Evolutionary conservation across 441 rosid genomes (phyloP).

Genomic region (Flueggea neowawraea): DNA sequence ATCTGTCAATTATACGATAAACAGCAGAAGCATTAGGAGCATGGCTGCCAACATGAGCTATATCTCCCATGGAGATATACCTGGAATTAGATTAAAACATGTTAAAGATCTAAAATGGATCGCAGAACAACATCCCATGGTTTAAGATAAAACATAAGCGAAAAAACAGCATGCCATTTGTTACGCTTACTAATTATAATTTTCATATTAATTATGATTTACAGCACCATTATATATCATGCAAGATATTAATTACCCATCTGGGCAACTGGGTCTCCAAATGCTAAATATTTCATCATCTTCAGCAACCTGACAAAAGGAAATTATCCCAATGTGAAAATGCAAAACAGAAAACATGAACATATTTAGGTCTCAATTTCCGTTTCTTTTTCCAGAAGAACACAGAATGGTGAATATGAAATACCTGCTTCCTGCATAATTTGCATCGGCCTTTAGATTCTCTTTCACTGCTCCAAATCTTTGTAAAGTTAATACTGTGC

Average conservation of each 20-base stretch:
- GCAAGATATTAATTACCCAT: conserved; percentile 49
- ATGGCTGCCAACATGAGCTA: conserved; percentile 84
- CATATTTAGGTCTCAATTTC: not conserved
- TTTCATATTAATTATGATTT: too few species aligned
- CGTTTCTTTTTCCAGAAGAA: not conserved
- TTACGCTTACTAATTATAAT: too few species aligned
- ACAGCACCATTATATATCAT: too few species aligned
- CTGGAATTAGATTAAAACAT: conserved; percentile 28
- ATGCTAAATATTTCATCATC: conserved; percentile 71
- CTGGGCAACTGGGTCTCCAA: conserved; percentile 94
- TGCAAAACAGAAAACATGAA: not conserved
- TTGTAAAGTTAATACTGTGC: conserved; percentile 74
- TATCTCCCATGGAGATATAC: conserved; percentile 84
- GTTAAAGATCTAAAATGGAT: not conserved
- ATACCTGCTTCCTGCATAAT: conserved; percentile 85
- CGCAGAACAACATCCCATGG: not conserved
- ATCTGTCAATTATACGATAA: conserved; percentile 44
- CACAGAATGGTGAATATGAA: conserved; percentile 1
- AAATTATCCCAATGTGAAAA: not conserved
- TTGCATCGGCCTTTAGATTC: conserved; percentile 78
- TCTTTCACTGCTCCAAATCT: conserved; percentile 94
- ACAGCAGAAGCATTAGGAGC: conserved; percentile 93
- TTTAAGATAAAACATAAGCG: conserved; percentile 1
- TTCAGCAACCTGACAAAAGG: conserved; percentile 46
- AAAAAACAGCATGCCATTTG: too few species aligned